A percentile compares a stretch with the other conserved stretches of the same genome.
These are phyloP conservation scores for Podospora pseudoanserina DNA, from an alignment of 495 filamentous ascomycete genomes.

Conservation along the genomic window DNA sequence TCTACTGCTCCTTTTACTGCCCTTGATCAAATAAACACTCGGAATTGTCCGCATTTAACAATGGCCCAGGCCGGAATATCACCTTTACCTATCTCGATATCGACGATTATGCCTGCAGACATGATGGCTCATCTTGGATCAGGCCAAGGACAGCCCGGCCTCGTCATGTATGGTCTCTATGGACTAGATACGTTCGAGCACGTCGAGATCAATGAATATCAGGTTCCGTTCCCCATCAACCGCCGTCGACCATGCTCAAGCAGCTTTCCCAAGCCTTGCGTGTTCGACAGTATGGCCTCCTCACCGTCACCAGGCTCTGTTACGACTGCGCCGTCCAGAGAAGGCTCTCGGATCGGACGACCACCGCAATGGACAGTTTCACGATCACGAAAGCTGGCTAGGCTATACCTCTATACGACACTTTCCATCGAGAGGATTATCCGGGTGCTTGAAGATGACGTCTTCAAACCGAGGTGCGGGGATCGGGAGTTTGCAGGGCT, in stretches of 20 bases:
- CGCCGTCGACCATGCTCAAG: slow-evolving; percentile 3
- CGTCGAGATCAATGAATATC: slow-evolving; percentile 10
- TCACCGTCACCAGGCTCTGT: slow-evolving; percentile 20
- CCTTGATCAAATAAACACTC: slow-evolving; percentile 11
- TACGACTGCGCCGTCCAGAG: slow-evolving; percentile 16
- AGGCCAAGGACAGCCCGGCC: slow-evolving; percentile 1
- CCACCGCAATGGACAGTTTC: slow-evolving; percentile 46
- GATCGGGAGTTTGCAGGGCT: background rate
- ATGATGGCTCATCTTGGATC: slow-evolving; percentile 10
- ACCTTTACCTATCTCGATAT: slow-evolving; percentile 9
- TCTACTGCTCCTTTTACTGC: slow-evolving; percentile 7
- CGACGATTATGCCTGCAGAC: slow-evolving; percentile 14
- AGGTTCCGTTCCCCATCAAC: slow-evolving; percentile 5
- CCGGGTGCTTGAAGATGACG: slow-evolving; percentile 40
- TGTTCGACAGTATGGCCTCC: slow-evolving; percentile 19
- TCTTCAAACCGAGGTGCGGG: slow-evolving; percentile 40
- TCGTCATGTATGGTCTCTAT: slow-evolving; percentile 5
- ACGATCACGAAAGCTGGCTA: slow-evolving; percentile 41
- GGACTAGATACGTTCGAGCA: slow-evolving; percentile 2
- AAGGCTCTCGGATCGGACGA: slow-evolving; percentile 38
- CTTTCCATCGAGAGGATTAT: slow-evolving; percentile 44
- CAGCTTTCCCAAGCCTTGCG: slow-evolving; percentile 4
- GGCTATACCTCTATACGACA: slow-evolving; percentile 45
- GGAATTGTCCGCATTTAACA: slow-evolving; percentile 13
- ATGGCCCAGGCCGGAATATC: slow-evolving; percentile 4